Base-by-base conservation (phyloP, 1,139 yeast species). In the Torulaspora pretoriensis region DNA sequence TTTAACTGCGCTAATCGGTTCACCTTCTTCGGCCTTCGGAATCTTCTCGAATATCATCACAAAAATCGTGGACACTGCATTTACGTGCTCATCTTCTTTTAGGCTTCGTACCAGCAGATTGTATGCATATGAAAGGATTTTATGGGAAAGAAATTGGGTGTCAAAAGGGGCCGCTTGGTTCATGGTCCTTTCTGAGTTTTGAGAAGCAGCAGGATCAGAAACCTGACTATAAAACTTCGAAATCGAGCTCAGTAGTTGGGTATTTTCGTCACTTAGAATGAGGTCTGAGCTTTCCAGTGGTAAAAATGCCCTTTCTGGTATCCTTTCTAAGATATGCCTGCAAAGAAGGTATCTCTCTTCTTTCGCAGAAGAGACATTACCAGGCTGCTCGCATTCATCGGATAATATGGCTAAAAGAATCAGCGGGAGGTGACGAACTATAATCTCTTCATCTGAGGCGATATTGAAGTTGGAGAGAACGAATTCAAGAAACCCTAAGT, bases 371-470 rank as follows among this genome's bases (percentile, higher is more conserved):
- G 33, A 13, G 24, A 40, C 42, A 23, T 34, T 35, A 7, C 33
- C 38, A 16, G 26, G 30, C 9, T 35, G 25, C 8, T 35, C 16
- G 22, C 44, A 39, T 8, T 48, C 47, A 22, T 36, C 63, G 17
- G 68, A 51, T 23, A 79, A 52, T 3, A 77, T 52, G 1, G 77
- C 69, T 14, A 87, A 54, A 1, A 88, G 63, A 1, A 85, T 74
- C 43, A 87, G 66, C 0, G 97, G 97, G 3, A 85, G 69, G 60
- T 90, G 96, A 12, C 74, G 72, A 0, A 78, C 70, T n/a, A 81
- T 67, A 83, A 87, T 86, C 52, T 88, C 97, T 53, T 88, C 96
- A 53, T 90, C 97, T 39, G 75, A 78, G 13, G 59, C 50, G 13
- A 89, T 79, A 53, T 86, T 79, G 64, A 87, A 90, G 35, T 76